These are phyloP conservation scores for Haplosporangium sp. DNA, from an alignment of 371 early-diverging fungal species.

Conservation along the genomic window DNA sequence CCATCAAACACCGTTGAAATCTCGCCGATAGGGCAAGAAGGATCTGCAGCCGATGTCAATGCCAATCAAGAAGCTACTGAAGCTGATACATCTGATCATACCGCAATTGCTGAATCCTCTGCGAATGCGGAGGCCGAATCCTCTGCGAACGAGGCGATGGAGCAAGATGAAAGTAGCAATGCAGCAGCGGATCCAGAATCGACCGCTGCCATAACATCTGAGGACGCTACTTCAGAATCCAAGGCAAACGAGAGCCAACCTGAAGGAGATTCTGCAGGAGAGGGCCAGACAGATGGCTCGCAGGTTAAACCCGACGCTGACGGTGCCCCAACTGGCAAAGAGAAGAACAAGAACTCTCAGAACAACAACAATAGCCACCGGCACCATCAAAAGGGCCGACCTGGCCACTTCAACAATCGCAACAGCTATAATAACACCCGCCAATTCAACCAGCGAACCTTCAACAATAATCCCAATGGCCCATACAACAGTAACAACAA, in stretches of 20 bases:
- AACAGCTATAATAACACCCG: constrained; percentile 8
- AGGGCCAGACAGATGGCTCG: constrained; percentile 7
- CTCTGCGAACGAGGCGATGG: too few species aligned
- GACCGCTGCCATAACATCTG: constrained; percentile 14
- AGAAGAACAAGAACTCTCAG: neutral
- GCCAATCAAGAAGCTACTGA: too few species aligned
- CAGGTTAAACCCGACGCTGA: constrained; percentile 9
- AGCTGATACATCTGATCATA: too few species aligned
- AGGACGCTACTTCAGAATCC: constrained; percentile 4
- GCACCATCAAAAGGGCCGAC: constrained; percentile 19
- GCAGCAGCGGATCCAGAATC: constrained; percentile 29
- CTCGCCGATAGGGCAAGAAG: too few species aligned
- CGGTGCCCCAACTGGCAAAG: neutral
- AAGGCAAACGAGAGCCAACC: constrained; percentile 1
- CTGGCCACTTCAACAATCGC: constrained; percentile 27
- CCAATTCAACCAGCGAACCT: neutral
- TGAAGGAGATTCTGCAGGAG: constrained; percentile 3
- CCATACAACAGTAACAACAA: constrained; percentile 9
- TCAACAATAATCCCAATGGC: constrained; percentile 9
- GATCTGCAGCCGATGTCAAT: too few species aligned
- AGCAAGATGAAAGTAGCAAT: constrained; percentile 21
- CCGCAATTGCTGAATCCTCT: too few species aligned
- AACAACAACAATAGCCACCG: constrained; percentile 15
- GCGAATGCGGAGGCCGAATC: too few species aligned
- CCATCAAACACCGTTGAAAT: too few species aligned